Evolutionary conservation across 2,329 filamentous ascomycete genomes (phyloP).

Genomic region (Aspergillaceae sp.): DNA sequence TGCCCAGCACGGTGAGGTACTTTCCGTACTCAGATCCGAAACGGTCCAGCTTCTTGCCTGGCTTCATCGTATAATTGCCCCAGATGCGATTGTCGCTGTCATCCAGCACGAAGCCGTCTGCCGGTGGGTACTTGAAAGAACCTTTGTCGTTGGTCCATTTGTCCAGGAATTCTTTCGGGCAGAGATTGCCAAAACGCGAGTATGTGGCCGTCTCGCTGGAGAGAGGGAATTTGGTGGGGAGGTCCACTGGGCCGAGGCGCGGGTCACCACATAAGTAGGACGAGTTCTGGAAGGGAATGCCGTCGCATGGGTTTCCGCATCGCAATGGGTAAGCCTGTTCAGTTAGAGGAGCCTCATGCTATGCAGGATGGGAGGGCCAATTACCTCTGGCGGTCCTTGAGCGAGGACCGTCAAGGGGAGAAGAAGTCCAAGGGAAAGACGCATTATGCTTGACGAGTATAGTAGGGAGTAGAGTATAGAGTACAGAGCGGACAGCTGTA

Average conservation of each 20-base stretch:
- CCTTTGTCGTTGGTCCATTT: slow-evolving; percentile 11
- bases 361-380: neutral
- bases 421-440: neutral
- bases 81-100: slow-evolving; percentile 29
- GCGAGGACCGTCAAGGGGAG: neutral
- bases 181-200: slow-evolving; percentile 33
- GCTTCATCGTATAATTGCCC: slow-evolving; percentile 33
- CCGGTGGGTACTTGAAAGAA: slow-evolving; percentile 32
- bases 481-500: no score
- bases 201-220: slow-evolving; percentile 26
- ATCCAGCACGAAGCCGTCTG: slow-evolving; percentile 37
- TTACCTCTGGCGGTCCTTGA: neutral
- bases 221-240: slow-evolving; percentile 27
- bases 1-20: slow-evolving; percentile 37
- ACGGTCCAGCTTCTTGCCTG: slow-evolving; percentile 40
- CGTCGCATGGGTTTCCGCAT: slow-evolving; percentile 20
- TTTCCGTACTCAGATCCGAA: slow-evolving; percentile 41
- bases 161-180: slow-evolving; percentile 32
- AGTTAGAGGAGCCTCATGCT: neutral
- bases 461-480: no score
- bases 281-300: slow-evolving; percentile 21
- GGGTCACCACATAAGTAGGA: slow-evolving; percentile 33
- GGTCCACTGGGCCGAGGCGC: slow-evolving; percentile 29
- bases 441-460: neutral
- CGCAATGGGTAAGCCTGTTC: neutral